Evolutionary conservation across 164 flowering plant genomes (phyloP).

Genomic region (Cinnamomum chago): DNA sequence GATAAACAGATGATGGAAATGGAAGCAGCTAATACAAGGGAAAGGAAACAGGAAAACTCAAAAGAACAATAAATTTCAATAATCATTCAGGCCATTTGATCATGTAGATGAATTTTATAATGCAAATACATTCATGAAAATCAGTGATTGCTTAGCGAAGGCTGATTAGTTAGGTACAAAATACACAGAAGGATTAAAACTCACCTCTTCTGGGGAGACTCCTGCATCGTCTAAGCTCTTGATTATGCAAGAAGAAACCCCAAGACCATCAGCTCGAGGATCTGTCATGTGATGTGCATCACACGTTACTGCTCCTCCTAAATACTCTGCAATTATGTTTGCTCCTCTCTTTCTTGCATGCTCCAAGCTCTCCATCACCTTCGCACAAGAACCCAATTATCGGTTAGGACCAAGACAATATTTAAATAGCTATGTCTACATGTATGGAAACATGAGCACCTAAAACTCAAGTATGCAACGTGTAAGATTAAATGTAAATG

Average conservation of each 20-base stretch:
- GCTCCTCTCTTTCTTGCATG: slow-evolving; percentile 65
- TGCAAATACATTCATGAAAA: background rate
- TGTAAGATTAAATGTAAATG: too few species aligned
- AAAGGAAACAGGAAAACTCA: background rate
- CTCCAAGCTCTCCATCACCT: slow-evolving; percentile 73
- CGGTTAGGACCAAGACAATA: background rate
- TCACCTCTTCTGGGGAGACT: slow-evolving; percentile 70
- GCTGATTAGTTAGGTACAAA: background rate
- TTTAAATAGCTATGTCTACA: too few species aligned
- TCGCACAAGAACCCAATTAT: background rate
- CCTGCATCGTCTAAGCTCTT: slow-evolving; percentile 61
- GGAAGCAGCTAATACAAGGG: too few species aligned
- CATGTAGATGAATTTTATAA: background rate
- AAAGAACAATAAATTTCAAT: background rate
- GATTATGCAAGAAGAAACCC: slow-evolving; percentile 61
- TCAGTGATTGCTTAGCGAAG: background rate
- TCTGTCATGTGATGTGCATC: slow-evolving; percentile 80
- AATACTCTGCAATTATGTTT: slow-evolving; percentile 53
- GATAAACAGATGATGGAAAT: too few species aligned
- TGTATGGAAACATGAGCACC: too few species aligned
- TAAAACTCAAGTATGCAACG: too few species aligned
- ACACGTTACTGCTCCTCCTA: slow-evolving; percentile 63
- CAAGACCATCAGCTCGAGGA: slow-evolving; percentile 65
- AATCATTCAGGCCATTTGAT: background rate
- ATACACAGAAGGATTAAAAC: background rate